Base-by-base conservation (phyloP, 495 filamentous ascomycete species). In the Aspergillus egyptiacus region DNA sequence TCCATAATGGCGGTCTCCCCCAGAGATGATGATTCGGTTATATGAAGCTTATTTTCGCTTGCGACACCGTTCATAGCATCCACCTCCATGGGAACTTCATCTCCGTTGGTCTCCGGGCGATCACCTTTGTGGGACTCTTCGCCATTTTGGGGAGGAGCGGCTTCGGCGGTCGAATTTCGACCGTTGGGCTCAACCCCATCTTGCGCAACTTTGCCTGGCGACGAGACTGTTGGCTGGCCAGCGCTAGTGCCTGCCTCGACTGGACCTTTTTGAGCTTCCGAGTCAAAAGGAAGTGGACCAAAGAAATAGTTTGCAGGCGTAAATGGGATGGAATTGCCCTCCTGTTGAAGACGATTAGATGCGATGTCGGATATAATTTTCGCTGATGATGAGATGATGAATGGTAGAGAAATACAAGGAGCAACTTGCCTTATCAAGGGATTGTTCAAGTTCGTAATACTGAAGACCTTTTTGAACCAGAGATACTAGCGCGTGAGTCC, bases 401-500 rank as follows among this genome's bases (percentile, higher is more conserved):
- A 10, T 10, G 32, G 18, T 34, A 34, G 18, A 15, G 8, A 34
- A 34, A 14, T 34, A 7, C 2, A 44, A 19, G 8, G 6, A 2
- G 25, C 7, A 49, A 72, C 79, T 45, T 79, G 79, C 82, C 79
- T 81, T 74, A 57, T 74, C 67, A 44, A 75, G 56, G 14, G 76
- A 74, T 53, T 83, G 75, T 51, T 89, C 79, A 37, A 84, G 69
- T 50, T 87, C 80, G 64, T 86, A 74, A 65, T 84, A 89, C 58
- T 85, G 73, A 28, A 91, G 71, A 51, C 86, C 87, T 69, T 86
- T 87, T 62, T 89, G 86, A 51, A 91, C 70, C 47, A 89, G 68
- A 48, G 77, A 75, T 22, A 90, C 83, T 60, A 91, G 70, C 43
- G 86, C 83, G 72, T 87, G 84, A 40, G 75, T 79, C 63, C 81